A percentile compares a stretch with the other conserved stretches of the same genome.
Evolutionary conservation across 345 rosid species (phyloP).

Genomic region (Noccaea caerulescens): DNA sequence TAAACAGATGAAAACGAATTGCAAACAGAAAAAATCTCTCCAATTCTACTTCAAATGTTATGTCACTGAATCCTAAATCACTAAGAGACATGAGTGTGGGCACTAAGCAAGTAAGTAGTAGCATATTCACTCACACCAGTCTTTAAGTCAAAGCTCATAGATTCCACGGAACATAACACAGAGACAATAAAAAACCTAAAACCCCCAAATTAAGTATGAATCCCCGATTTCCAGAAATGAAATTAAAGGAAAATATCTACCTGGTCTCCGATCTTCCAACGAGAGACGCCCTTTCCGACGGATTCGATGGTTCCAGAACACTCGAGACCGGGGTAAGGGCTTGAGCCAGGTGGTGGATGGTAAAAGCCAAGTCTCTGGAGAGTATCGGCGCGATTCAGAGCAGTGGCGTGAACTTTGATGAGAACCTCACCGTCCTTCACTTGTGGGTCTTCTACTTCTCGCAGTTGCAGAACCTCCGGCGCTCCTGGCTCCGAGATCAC

Average conservation of each 20-base stretch:
- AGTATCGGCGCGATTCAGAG: slow-evolving; percentile 80
- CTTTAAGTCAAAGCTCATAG: neutral
- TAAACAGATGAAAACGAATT: neutral
- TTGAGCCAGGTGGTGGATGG: slow-evolving; percentile 78
- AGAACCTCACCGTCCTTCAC: slow-evolving; percentile 73
- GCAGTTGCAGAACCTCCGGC: slow-evolving; percentile 79
- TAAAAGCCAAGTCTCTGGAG: slow-evolving; percentile 71
- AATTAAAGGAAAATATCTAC: slow-evolving; percentile 36
- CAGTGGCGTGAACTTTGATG: slow-evolving; percentile 72
- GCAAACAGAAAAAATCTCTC: neutral
- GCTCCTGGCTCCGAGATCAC: slow-evolving; percentile 71
- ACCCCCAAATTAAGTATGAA: neutral
- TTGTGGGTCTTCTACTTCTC: slow-evolving; percentile 71
- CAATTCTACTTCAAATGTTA: neutral
- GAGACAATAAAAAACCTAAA: neutral
- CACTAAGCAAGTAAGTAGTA: neutral
- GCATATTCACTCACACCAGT: slow-evolving; percentile 16
- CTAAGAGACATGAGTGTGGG: slow-evolving; percentile 9
- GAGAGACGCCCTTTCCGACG: slow-evolving; percentile 64
- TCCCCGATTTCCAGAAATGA: slow-evolving; percentile 5
- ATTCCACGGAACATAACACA: slow-evolving; percentile 3
- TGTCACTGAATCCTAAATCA: neutral
- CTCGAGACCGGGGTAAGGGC: slow-evolving; percentile 76
- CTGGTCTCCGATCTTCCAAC: slow-evolving; percentile 86
- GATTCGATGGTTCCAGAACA: slow-evolving; percentile 81